A percentile compares a stretch with the other conserved stretches of the same genome.
These are phyloP conservation scores for Penicillium ucsense DNA, from an alignment of 495 filamentous ascomycete genomes.

Conservation along the genomic window DNA sequence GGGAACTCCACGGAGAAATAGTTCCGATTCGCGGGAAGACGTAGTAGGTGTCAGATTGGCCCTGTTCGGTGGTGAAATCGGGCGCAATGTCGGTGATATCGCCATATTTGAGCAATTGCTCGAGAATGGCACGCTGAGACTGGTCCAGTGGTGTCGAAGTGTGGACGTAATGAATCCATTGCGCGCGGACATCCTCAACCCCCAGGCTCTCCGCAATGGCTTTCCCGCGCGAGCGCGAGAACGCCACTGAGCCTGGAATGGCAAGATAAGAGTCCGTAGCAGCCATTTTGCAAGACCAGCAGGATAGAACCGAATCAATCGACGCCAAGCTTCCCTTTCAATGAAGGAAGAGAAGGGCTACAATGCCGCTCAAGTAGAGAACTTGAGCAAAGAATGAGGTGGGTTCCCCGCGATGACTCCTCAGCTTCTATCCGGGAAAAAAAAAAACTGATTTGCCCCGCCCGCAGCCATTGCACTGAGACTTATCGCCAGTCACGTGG, in stretches of 20 bases:
- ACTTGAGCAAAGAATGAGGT: slow-evolving; percentile 14
- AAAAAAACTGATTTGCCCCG: slow-evolving; percentile 16
- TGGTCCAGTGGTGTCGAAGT: slow-evolving; percentile 30
- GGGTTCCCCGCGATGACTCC: slow-evolving; percentile 18
- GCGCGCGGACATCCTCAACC: slow-evolving; percentile 46
- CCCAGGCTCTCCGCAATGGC: slow-evolving; percentile 42
- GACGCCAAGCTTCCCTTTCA: slow-evolving; percentile 10
- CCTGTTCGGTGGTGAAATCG: slow-evolving; percentile 33
- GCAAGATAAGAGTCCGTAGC: slow-evolving; percentile 33
- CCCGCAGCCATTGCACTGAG: slow-evolving; percentile 16
- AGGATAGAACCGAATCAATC: slow-evolving; percentile 1
- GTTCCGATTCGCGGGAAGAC: slow-evolving; percentile 71
- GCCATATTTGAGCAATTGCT: slow-evolving; percentile 55
- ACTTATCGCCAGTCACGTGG: slow-evolving; percentile 19
- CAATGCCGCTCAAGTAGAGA: slow-evolving; percentile 18
- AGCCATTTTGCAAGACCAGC: slow-evolving; percentile 24
- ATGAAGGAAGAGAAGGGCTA: slow-evolving; percentile 17
- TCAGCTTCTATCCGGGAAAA: slow-evolving; percentile 13
- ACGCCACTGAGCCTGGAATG: slow-evolving; percentile 43
- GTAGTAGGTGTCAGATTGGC: slow-evolving; percentile 47
- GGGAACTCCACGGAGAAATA: slow-evolving; percentile 94
- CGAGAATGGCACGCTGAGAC: slow-evolving; percentile 37
- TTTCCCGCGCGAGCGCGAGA: slow-evolving; percentile 43
- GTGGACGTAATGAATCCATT: slow-evolving; percentile 59
- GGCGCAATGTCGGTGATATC: slow-evolving; percentile 41